phyloP scores from a whole-genome alignment of 805 yeast species.

The Tetrapisispora fleetii region DNA sequence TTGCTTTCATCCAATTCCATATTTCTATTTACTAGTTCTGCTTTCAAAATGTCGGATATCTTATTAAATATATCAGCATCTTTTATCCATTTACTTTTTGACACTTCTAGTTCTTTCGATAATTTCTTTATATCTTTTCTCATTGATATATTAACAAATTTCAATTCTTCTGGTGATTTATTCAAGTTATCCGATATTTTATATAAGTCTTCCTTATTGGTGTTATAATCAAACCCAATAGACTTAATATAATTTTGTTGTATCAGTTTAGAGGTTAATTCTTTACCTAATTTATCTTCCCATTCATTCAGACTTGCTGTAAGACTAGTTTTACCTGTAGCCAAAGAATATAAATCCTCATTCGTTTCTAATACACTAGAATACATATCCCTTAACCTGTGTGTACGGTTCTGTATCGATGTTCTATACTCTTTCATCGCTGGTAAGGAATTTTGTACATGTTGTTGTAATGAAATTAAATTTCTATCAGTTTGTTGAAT shows the following conservation, averaged over 20 bases:
- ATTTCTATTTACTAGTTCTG: constrained; percentile 19
- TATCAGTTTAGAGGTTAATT: constrained; percentile 16
- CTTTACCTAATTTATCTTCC: constrained; percentile 20
- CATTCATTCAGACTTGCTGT: constrained; percentile 20
- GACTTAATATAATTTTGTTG: constrained; percentile 12
- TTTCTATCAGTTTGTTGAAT: constrained; percentile 16
- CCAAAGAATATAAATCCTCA: constrained; percentile 16
- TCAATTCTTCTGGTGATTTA: constrained; percentile 19
- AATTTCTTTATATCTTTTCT: constrained; percentile 18
- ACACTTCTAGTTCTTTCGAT: constrained; percentile 12
- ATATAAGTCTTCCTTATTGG: constrained; percentile 8
- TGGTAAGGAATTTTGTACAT: constrained; percentile 9
- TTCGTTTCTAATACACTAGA: constrained; percentile 17
- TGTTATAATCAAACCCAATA: constrained; percentile 4
- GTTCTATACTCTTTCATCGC: constrained; percentile 7
- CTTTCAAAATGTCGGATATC: constrained; percentile 18
- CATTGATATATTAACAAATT: constrained; percentile 17
- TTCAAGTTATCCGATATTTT: constrained; percentile 22
- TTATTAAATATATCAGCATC: constrained; percentile 24
- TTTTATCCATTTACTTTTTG: constrained; percentile 24
- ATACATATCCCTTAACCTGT: constrained; percentile 17
- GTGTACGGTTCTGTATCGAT: constrained; percentile 13
- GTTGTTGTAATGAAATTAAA: constrained; percentile 8
- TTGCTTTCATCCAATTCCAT: constrained; percentile 8
- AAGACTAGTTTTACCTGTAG: constrained; percentile 16